Conservation (phyloP, 2,329 filamentous ascomycete genomes). For the Aspergillus proliferans region DNA sequence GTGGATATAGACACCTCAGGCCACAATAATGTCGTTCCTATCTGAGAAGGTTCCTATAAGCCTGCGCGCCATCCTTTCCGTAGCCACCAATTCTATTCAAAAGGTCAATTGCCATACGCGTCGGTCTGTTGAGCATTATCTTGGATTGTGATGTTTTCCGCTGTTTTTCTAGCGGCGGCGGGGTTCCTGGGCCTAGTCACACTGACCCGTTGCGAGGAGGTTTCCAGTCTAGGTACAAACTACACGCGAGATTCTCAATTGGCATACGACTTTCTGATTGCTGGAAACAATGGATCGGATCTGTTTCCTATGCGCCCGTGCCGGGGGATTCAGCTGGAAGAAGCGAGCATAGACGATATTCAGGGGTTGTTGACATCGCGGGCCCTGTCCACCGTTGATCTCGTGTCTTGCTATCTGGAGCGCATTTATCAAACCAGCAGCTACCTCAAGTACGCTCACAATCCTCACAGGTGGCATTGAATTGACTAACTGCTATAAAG, state of each 20-base stretch:
- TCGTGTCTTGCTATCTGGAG: slow-evolving; percentile 58
- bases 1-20: no score
- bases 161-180: no score
- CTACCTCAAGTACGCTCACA: slow-evolving; percentile 52
- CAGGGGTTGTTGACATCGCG: slow-evolving; percentile 53
- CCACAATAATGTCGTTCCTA: no score
- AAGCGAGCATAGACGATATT: slow-evolving; percentile 64
- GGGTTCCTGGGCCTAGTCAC: no score
- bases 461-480: neutral
- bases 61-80: no score
- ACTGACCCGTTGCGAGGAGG: no score
- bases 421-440: slow-evolving; percentile 56
- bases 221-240: neutral
- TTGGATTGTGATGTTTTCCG: neutral
- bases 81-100: neutral
- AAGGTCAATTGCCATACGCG: neutral
- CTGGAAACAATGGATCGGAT: slow-evolving; percentile 25
- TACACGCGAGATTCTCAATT: slow-evolving; percentile 10
- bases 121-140: neutral
- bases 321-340: slow-evolving; percentile 56
- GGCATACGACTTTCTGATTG: slow-evolving; percentile 34
- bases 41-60: no score
- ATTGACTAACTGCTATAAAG: slow-evolving; percentile 8
- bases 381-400: slow-evolving; percentile 51
- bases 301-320: slow-evolving; percentile 61